Evolutionary conservation across 2,329 filamentous ascomycete species (phyloP), one percentile per base, ranked within the genome.

Genomic region (Fusarium zealandicum): DNA sequence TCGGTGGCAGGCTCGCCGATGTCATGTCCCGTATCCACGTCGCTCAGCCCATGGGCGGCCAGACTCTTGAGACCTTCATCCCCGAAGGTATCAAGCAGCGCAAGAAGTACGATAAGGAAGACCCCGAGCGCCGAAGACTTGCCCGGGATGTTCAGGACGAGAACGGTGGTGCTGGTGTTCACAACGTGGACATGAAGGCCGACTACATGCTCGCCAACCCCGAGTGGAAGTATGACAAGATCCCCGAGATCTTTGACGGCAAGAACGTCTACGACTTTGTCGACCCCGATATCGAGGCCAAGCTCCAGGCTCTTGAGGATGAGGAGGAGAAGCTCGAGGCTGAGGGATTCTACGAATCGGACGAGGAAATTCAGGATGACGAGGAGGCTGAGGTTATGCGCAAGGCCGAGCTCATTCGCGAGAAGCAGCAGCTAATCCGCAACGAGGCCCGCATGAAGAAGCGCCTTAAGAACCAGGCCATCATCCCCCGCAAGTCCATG

Each of bases 251-350:
- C 41, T 90, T 93, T 75, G 88, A 98, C 71, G 95, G 95, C 75
- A 93, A 93, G 83, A 99, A 99, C 74, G 90, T 99, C 52, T 95
- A 93, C 78, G 95, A 99, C 76, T 99, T 91, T 75, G 87, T 99
- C 70, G 95, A 98, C 70, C 93, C 93, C 1, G 96, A 99, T 50
- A 99, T 99, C 71, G 95, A 96, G 70, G 84, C 87, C 64, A 98
- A 96, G 80, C 84, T 99, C 42, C 88, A 89, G 44, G 92, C 92
- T 50, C 82, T 99, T 28, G 95, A 99, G 75, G 93, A 93, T 59
- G 96, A 99, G 72, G 95, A 99, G 75, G 93, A 96, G 78, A 89
- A 89, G 68, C 85, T 98, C 12, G 90, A 97, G 75, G 88, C 86
- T 7, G 91, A 96, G 62, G 95, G 95, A 54, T 96, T 90, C 82